Base-by-base conservation (phyloP, 257 asterid genomes). In the Nicotiana tabacum region DNA sequence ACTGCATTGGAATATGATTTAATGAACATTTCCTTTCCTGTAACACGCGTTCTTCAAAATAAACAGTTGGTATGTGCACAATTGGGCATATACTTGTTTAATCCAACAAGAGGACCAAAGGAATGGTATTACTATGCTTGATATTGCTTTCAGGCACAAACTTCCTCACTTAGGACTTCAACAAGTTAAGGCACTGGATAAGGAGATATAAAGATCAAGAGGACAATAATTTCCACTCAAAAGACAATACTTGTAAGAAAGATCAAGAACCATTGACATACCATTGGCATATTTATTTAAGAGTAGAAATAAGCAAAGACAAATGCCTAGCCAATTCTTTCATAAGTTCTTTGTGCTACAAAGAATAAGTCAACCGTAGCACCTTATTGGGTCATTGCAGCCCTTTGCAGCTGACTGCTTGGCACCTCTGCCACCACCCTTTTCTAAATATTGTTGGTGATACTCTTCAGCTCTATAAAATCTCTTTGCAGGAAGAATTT, bases 381-480 rank as follows among this genome's bases (percentile, higher is more conserved):
- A 96, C 35, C 97, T 90, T 74, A 96, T 96, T 5, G 99, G 97
- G 84, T 96, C 98, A 5, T 92, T 93, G 91, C 98, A 96, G 35
- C 97, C 98, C 82, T 96, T 94, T 67, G 87, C 90, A 9, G 94
- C 27, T 1, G 98, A 96, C 76, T 94, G 99, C 83, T 83, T 77
- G 78, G 89, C 87, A 39, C 99, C 98, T 67, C 91, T 86, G 18
- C 98, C 91, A 60, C 99, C 99, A 0, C 99, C 99, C 83, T 96
- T 94, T 18, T 87, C 90, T 69, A 96, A 95, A 90, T 96, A 93
- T 88, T 96, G 98, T 94, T 96, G 99, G 89, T 96, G 99, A 83
- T 94, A 96, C 87, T 92, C 97, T 82, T 96, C 98, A 1, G 98
- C 99, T 85, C 98, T 84, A 89, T 96, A 94, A 67, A 94, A 96